Evolutionary conservation across 2,329 filamentous ascomycete genomes (phyloP).

Genomic region (Samsoniella hepiali): DNA sequence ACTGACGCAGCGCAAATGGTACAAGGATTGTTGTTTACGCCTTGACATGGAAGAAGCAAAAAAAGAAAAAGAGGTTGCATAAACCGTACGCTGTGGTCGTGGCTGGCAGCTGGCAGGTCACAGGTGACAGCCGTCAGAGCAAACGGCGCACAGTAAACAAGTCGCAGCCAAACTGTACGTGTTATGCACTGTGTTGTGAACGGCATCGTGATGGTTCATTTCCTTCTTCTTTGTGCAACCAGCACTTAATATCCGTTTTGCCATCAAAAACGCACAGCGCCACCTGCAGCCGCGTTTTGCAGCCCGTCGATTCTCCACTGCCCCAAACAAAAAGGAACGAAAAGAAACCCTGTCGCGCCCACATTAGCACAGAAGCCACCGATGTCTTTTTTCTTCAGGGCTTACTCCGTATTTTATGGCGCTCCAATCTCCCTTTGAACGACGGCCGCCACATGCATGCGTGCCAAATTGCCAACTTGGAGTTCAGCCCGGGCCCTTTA

Average conservation of each 20-base stretch:
- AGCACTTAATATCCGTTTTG: background rate
- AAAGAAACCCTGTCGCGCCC: background rate
- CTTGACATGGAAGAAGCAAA: background rate
- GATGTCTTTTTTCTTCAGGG: background rate
- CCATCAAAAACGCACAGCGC: background rate
- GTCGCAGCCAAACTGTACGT: background rate
- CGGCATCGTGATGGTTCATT: background rate
- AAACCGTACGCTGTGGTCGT: background rate
- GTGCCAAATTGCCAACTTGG: background rate
- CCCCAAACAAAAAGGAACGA: background rate
- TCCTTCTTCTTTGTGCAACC: background rate
- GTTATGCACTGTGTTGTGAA: background rate
- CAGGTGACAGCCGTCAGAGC: background rate
- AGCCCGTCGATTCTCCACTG: no score
- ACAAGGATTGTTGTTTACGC: background rate
- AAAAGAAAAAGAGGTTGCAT: background rate
- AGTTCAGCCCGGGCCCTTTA: background rate
- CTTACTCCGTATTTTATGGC: background rate
- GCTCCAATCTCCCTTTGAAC: constrained; percentile 5
- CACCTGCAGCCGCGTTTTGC: background rate
- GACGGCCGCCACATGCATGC: background rate
- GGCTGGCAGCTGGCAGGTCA: background rate
- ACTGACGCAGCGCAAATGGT: background rate
- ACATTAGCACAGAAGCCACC: background rate
- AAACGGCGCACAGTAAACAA: constrained; percentile 11